Base-by-base conservation (phyloP, 23 red algal species). In the Chondrus crispus region DNA sequence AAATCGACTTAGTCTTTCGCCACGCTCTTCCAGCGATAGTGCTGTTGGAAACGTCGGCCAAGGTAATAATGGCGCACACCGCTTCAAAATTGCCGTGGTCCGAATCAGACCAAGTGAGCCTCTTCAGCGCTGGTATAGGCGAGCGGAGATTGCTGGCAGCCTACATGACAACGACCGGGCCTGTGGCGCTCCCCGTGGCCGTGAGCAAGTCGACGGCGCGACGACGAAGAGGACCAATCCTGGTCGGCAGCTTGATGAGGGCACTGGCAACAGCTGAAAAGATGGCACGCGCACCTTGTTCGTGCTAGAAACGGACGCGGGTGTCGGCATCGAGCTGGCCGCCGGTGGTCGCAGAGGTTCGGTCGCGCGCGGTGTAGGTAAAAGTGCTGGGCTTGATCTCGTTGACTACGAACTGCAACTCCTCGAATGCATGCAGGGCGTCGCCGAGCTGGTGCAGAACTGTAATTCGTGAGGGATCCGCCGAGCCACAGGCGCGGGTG, bases 371-470 rank as follows among this genome's bases (percentile, higher is more conserved):
- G 29, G 52, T 54, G 48, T 83, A 62, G 51, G 75, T 37, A 57
- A 48, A 41, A 5, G 62, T 60, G 46, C 77, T 62, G 38, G 89
- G 37, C 39, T 84, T 84, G 32, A 92, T 73, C 4, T 62, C 79
- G 44, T 82, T 62, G 40, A 92, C 63, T 9, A 64, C 46, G 14
- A 90, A 30, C 48, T 90, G 87, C 5, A 73, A 90, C 40, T 92
- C 89, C n/a, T 82, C 57, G 39, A 92, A 58, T 24, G 69, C 62
- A 33, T 92, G 55, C 20, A 92, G 48, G 11, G 89, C 89, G 42
- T 92, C 89, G 32, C 77, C 89, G 10, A 92, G 60, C 36, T 83
- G 89, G 16, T 77, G 89, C 18, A 92, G 72, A 50, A 92, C 89
- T 9, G 89, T 92, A 43, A 92, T 57, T 52, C 89, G 89, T 28